phyloP scores from a whole-genome alignment of 306 rosid species.

The Erythrophleum fordii region DNA sequence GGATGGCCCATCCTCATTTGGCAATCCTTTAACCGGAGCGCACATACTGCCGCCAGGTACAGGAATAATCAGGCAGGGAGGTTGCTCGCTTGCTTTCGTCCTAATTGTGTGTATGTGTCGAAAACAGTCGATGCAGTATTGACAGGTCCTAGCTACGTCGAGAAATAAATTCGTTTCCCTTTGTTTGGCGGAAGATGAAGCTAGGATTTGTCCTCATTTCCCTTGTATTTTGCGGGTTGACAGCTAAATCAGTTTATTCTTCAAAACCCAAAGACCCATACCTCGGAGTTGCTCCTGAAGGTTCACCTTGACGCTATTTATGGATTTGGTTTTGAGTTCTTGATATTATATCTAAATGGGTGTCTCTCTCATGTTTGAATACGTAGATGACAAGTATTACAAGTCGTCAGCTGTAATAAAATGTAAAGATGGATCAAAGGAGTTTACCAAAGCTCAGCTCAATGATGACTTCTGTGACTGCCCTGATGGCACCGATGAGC shows the following conservation, averaged over 20 bases:
- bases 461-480: slow-evolving; percentile 96
- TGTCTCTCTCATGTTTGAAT: slow-evolving; percentile 13
- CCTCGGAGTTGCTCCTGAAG: slow-evolving; percentile 84
- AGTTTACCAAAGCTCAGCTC: slow-evolving; percentile 78
- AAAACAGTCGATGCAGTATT: background rate
- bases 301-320: slow-evolving; percentile 34
- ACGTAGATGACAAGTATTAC: slow-evolving; percentile 77
- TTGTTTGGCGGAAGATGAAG: slow-evolving; percentile 42
- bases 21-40: background rate
- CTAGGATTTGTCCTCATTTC: slow-evolving; percentile 39
- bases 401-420: slow-evolving; percentile 66
- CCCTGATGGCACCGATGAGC: slow-evolving; percentile 94
- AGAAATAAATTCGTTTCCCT: background rate
- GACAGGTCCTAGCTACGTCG: background rate
- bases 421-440: slow-evolving; percentile 84
- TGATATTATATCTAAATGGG: background rate
- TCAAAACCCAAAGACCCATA: slow-evolving; percentile 51
- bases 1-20: background rate
- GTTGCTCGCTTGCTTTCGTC: background rate
- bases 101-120: background rate
- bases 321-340: background rate
- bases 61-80: background rate
- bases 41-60: background rate
- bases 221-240: slow-evolving; percentile 34
- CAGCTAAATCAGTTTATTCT: slow-evolving; percentile 53